Base-by-base conservation (phyloP, 257 asterid genomes). In the Capsicum rhomboideum region DNA sequence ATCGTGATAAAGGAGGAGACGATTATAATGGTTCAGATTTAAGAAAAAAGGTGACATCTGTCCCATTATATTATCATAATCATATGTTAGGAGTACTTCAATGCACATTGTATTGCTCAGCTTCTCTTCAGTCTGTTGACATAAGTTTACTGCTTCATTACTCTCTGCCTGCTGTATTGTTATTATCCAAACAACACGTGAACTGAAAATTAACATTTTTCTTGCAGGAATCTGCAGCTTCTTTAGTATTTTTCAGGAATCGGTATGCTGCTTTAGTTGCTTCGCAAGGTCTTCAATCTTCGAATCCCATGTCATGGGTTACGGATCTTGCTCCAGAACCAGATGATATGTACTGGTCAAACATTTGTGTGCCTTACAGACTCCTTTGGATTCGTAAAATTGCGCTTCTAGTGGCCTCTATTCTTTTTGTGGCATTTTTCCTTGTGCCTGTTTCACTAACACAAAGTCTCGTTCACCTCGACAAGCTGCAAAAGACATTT, bases 181-280 rank as follows among this genome's bases (percentile, higher is more conserved):
- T 28, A 40, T 77, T 50, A 53, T 59, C 61, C 80, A 75, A 46
- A 49, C 42, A 49, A 8, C 46, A 77, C 8, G 46, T 77, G 82
- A 77, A 77, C 26, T 28, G 17, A 77, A 17, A 46, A 21, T 16
- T 52, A 82, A 17, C 12, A 77, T 49, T 50, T 86, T 88, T 84
- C 83, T 13, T 86, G 86, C 92, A 95, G 99, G 99, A 94, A 84
- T 93, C 93, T 78, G 93, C 92, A 80, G 94, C 97, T 82, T 97
- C 99, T 78, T 84, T 96, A 87, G 93, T 96, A 82, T 95, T 95
- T 90, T 96, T 96, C 94, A 91, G 90, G 86, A 89, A 98, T 55
- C 97, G 98, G 53, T 96, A 93, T 90, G 98, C 95, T 86, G 97
- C 99, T 46, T 90, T 95, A 88, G 91, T 91, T 84, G 97, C 97